Base-by-base conservation (phyloP, 768 basidiomycete genomes). In the Sutorius australiensis region DNA sequence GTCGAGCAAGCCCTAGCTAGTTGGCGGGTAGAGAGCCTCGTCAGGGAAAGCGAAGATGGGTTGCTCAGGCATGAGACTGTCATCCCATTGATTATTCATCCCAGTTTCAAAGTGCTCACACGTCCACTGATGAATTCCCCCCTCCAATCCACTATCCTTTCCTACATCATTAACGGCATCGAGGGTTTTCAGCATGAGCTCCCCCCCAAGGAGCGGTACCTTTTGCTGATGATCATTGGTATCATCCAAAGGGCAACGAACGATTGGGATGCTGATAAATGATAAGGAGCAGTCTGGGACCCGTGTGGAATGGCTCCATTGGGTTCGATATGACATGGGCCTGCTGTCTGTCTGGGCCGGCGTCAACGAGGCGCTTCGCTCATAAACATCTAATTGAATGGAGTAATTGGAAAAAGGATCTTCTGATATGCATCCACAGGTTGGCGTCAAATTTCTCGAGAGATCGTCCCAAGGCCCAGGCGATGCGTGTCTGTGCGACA, bases 31-130 rank as follows among this genome's bases (percentile, higher is more conserved):
- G 87, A 90, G 61, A 79, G 80, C 3, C 73, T 97, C 16, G 75
- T 91, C 19, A 73, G 79, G 8, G 71, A 75, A 41, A 72, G 74
- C 2, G 84, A 88, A 50, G 81, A 81, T n/a, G 67, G 72, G 6
- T 62, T 74, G 14, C 65, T 77, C 27, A 84, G 76, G 52, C 69
- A 71, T 33, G 86, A 88, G 28, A 62, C 68, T 0, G 67, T 92
- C 14, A 60, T 80, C 19, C 78, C 80, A 17, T 75, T 83, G 31
- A 75, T 87, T 9, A 64, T 80, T 2, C 92, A 97, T 63, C 93
- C 95, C 3, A 95, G 94, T 0, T 92, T 89, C 65, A 88, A 93
- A 50, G 73, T 97, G 50, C 81, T 94, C 71, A 81, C 86, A 40
- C 83, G 91, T 5, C 61, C 98, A 12, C 73, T 98, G 45, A 86